Percentiles rank a stretch among this genome's conserved stretches.
Conservation (phyloP, 768 basidiomycete genomes). For the Boletus edulis region DNA sequence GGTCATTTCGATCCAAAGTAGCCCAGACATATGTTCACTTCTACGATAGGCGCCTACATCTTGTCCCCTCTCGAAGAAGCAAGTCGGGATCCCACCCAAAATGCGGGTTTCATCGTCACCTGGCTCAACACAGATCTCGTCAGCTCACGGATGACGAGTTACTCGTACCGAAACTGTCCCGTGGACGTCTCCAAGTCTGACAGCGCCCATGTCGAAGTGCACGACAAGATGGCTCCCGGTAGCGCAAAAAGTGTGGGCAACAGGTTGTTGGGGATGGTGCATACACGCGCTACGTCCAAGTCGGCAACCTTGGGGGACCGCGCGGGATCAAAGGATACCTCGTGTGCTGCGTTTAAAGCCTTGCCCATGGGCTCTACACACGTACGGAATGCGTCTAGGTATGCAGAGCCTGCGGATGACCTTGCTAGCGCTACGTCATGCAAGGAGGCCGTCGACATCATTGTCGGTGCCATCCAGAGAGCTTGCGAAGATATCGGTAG, state of each 20-base stretch:
- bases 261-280: conserved; percentile 31
- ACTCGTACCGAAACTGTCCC: conserved; percentile 76
- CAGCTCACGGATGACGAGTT: conserved; percentile 73
- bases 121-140: conserved; percentile 73
- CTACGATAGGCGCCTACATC: conserved; percentile 81
- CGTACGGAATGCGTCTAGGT: conserved; percentile 40
- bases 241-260: conserved; percentile 7
- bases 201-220: neutral
- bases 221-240: neutral
- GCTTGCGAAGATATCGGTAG: conserved; percentile 67
- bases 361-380: conserved; percentile 67
- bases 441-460: conserved; percentile 70
- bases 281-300: neutral
- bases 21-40: neutral
- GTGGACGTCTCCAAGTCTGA: conserved; percentile 24
- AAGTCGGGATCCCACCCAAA: conserved; percentile 83
- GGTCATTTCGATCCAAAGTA: conserved; percentile 41
- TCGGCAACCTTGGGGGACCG: conserved; percentile 38
- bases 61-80: conserved; percentile 91
- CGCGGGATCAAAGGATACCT: conserved; percentile 36
- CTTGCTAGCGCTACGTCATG: conserved; percentile 63
- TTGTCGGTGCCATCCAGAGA: conserved; percentile 65
- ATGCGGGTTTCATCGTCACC: conserved; percentile 82
- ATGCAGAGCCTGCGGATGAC: conserved; percentile 61
- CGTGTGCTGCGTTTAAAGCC: conserved; percentile 77